Evolutionary conservation across 2,329 filamentous ascomycete genomes (phyloP).

Genomic region (Zymoseptoria pseudotritici): DNA sequence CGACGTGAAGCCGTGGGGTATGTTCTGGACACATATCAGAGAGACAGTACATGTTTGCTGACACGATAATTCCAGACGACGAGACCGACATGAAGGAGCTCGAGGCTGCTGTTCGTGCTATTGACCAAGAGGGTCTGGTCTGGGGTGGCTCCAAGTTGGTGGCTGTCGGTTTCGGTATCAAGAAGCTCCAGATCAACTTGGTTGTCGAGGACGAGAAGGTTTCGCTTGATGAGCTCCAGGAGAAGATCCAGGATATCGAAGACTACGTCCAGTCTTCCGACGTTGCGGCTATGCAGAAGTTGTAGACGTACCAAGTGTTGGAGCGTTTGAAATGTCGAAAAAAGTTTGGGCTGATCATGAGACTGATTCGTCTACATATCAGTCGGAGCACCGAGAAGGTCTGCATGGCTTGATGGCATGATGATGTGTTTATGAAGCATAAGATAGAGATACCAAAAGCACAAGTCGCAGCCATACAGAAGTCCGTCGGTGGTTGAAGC

Average conservation of each 20-base stretch:
- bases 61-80: conserved; percentile 52
- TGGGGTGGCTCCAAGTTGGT: conserved; percentile 92
- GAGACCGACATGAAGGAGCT: conserved; percentile 85
- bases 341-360: background rate
- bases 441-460: background rate
- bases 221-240: conserved; percentile 77
- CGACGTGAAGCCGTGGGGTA: conserved; percentile 99
- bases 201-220: conserved; percentile 97
- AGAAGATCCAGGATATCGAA: conserved; percentile 77
- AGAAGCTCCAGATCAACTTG: conserved; percentile 98
- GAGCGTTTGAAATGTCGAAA: background rate
- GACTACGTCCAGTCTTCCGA: conserved; percentile 96
- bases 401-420: background rate
- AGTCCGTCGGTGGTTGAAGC: background rate
- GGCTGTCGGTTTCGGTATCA: conserved; percentile 92
- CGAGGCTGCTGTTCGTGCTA: conserved; percentile 70
- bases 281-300: conserved; percentile 84
- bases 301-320: conserved; percentile 49
- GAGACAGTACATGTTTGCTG: background rate
- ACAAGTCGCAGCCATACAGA: background rate
- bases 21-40: conserved; percentile 40
- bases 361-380: background rate
- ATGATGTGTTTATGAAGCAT: background rate
- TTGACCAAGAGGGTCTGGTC: conserved; percentile 87
- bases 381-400: background rate